Conservation (phyloP, 1,139 yeast species). For the Waltiozyma solani region DNA sequence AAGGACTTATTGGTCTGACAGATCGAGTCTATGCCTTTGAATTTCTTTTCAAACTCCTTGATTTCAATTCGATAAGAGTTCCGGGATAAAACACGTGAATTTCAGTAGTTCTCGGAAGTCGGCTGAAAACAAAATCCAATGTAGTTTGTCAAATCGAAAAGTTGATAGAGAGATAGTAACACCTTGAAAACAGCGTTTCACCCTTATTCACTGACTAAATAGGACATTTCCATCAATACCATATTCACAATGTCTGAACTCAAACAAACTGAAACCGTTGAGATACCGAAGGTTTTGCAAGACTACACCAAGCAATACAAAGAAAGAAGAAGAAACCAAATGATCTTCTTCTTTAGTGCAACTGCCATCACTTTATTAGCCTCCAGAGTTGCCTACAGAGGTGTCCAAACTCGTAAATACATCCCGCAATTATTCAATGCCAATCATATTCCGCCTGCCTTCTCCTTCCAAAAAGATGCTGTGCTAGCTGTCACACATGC, state of each 20-base stretch:
- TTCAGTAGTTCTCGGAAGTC: not conserved
- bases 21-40: no score
- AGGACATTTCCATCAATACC: not conserved
- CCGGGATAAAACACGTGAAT: not conserved
- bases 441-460: conserved; percentile 78
- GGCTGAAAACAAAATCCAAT: no score
- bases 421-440: conserved; percentile 76
- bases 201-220: no score
- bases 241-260: conserved; percentile 8
- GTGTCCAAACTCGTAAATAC: conserved; percentile 63
- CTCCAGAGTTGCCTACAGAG: conserved; percentile 64
- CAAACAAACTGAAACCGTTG: conserved; percentile 2
- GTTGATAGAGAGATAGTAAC: no score
- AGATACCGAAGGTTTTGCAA: conserved; percentile 10
- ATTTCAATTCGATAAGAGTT: not conserved
- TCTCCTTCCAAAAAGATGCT: conserved; percentile 76
- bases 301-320: conserved; percentile 10
- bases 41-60: not conserved
- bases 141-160: no score
- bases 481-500: conserved; percentile 82
- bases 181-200: no score
- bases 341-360: conserved; percentile 62
- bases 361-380: conserved; percentile 65
- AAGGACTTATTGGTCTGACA: no score
- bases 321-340: conserved; percentile 59